Evolutionary conservation across 768 basidiomycete species (phyloP).

Genomic region (Leccinum incarnatum): DNA sequence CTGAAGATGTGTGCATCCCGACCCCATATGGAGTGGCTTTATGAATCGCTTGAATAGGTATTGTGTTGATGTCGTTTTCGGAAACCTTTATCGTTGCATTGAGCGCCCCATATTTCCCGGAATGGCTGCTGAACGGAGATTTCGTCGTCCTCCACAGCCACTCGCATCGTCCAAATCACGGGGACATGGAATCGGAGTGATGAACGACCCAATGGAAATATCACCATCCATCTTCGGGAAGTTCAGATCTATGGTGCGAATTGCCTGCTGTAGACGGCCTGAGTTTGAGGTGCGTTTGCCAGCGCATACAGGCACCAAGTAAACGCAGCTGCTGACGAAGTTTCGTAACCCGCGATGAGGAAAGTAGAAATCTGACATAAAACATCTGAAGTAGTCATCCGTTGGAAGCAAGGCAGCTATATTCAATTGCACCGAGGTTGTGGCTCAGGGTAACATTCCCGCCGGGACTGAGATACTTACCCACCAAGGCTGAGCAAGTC

Average conservation of each 20-base stretch:
- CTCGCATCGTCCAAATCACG: slow-evolving; percentile 58
- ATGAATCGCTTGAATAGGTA: slow-evolving; percentile 63
- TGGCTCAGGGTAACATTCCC: not conserved
- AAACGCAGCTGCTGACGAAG: slow-evolving; percentile 48
- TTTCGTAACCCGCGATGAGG: slow-evolving; percentile 65
- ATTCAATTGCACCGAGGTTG: slow-evolving; percentile 55
- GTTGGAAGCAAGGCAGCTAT: slow-evolving; percentile 40
- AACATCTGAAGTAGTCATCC: slow-evolving; percentile 52
- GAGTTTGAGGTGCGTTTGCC: slow-evolving; percentile 42
- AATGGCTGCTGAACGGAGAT: slow-evolving; percentile 47
- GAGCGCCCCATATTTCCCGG: slow-evolving; percentile 29
- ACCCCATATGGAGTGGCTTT: slow-evolving; percentile 56
- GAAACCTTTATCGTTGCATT: slow-evolving; percentile 37
- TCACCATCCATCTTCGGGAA: slow-evolving; percentile 23
- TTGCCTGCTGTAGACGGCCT: slow-evolving; percentile 46
- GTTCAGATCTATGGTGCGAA: slow-evolving; percentile 30
- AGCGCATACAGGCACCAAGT: slow-evolving; percentile 65
- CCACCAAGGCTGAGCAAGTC: slow-evolving; percentile 55
- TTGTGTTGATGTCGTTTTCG: slow-evolving; percentile 53
- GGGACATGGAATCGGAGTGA: slow-evolving; percentile 52
- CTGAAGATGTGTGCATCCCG: slow-evolving; percentile 61
- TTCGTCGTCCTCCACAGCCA: slow-evolving; percentile 44
- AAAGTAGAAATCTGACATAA: slow-evolving; percentile 65
- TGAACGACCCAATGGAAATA: slow-evolving; percentile 49
- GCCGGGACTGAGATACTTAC: slow-evolving; percentile 20